Evolutionary conservation across 2,329 filamentous ascomycete species (phyloP), one percentile per base, ranked within the genome.

Genomic region (Aquanectria penicillioides): DNA sequence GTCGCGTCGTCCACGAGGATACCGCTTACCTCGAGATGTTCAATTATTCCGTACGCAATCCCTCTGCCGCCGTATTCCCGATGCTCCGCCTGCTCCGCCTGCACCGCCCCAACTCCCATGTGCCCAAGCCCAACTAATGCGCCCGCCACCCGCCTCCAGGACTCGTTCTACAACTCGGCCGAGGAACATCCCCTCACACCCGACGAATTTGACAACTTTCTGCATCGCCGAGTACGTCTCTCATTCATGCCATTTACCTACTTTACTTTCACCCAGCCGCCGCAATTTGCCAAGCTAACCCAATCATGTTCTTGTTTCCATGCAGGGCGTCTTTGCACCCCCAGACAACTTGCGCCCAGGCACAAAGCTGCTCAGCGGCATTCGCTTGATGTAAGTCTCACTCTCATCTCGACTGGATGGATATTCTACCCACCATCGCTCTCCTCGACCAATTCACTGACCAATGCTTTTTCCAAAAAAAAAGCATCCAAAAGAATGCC

Each of bases 201-300:
- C 23, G 82, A 85, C 70, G 85, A 87, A 65, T 87, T 87, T 73
- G 76, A 82, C 13, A 87, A 87, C 69, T 87, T 86, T 61, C 69
- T 87, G 8, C 70, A 80, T 38, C 79, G 75, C 41, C 75, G 75
- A 69, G 84, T 86, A 74, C 65, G 81, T 74, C 28, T 46, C 33
- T 18, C 22, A 20, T 13, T 20, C 17, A 33, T 25, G 23, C 53
- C 15, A 9, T 7, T 28, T 7, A 6, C 15, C 18, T n/a, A n/a
- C n/a, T 29, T 31, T 8, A 20, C 34, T 22, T 20, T 5, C 15
- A 18, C 41, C n/a, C n/a, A n/a, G 10, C 6, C 34, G 2, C 33
- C 15, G 33, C 34, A 9, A 15, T 3, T 29, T 15, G 5, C 10
- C 15, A 26, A 29, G 7, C 22, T 17, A 4, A 15, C 41, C n/a